phyloP scores from a whole-genome alignment of 1,139 yeast species.

The Saccharomycopsis hybrid region DNA sequence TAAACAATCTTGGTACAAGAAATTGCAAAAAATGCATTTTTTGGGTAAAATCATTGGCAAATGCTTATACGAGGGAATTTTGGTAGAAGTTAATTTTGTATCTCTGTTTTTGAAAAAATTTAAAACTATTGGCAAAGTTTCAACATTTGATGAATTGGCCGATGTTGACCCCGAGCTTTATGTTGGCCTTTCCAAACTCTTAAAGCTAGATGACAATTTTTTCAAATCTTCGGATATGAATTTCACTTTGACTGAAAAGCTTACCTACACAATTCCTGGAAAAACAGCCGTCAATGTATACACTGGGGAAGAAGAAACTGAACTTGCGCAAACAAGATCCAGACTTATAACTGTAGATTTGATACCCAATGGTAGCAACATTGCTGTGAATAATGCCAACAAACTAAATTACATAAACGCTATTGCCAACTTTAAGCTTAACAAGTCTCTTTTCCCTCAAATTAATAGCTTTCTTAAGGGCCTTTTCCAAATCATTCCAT shows the following conservation, averaged over 20 bases:
- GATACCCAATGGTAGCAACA: slow-evolving; percentile 50
- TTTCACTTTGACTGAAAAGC: slow-evolving; percentile 52
- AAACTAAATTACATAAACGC: slow-evolving; percentile 70
- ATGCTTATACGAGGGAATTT: slow-evolving; percentile 77
- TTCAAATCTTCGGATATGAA: slow-evolving; percentile 51
- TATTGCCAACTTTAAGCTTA: slow-evolving; percentile 73
- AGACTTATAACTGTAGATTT: slow-evolving; percentile 46
- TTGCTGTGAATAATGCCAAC: slow-evolving; percentile 54
- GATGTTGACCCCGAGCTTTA: slow-evolving; percentile 67
- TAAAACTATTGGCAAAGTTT: slow-evolving; percentile 33
- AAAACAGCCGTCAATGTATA: background rate
- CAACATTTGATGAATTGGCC: slow-evolving; percentile 72
- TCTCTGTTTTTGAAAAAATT: slow-evolving; percentile 79
- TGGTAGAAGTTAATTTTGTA: slow-evolving; percentile 80
- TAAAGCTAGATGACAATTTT: slow-evolving; percentile 51
- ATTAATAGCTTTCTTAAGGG: slow-evolving; percentile 67
- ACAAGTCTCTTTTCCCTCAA: slow-evolving; percentile 53
- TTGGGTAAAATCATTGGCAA: slow-evolving; percentile 83
- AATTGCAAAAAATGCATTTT: slow-evolving; percentile 46
- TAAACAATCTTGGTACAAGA: slow-evolving; percentile 28
- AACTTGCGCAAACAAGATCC: slow-evolving; percentile 6
- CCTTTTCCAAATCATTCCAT: slow-evolving; percentile 56
- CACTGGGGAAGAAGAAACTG: background rate
- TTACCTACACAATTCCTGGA: slow-evolving; percentile 28
- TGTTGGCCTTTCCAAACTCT: slow-evolving; percentile 54